phyloP scores from a whole-genome alignment of 2,329 filamentous ascomycete species.

The Curvularia hawaiiensis region DNA sequence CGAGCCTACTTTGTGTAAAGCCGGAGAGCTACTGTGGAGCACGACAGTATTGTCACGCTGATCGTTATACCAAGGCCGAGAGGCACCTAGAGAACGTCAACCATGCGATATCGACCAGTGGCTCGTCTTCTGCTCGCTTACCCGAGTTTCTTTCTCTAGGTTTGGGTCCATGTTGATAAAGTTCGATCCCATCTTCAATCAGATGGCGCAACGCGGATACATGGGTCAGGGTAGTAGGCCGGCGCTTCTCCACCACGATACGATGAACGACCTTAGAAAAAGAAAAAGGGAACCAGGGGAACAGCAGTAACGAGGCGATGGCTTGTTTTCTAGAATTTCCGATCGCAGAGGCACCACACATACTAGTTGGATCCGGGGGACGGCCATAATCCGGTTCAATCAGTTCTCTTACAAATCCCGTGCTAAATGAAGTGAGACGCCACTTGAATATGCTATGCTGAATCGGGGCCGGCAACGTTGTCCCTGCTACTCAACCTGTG shows the following conservation, averaged over 20 bases:
- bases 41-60: not conserved
- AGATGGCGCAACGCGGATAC: not conserved
- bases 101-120: not conserved
- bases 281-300: not conserved
- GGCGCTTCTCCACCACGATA: not conserved
- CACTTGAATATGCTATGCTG: not conserved
- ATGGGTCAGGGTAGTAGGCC: not conserved
- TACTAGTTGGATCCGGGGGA: not conserved
- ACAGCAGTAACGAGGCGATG: not conserved
- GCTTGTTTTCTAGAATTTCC: not conserved
- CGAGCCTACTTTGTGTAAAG: not conserved
- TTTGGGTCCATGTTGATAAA: not conserved
- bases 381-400: not conserved
- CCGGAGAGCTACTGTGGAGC: not conserved
- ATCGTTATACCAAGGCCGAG: not conserved
- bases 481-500: not conserved
- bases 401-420: not conserved
- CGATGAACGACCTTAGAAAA: not conserved
- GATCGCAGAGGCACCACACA: not conserved
- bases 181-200: not conserved
- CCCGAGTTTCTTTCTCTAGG: not conserved
- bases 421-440: not conserved
- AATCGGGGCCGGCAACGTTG: not conserved
- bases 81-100: not conserved
- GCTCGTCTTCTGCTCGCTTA: not conserved